These are phyloP conservation scores for Leccinum incarnatum DNA, from an alignment of 768 basidiomycete species.

Conservation along the genomic window DNA sequence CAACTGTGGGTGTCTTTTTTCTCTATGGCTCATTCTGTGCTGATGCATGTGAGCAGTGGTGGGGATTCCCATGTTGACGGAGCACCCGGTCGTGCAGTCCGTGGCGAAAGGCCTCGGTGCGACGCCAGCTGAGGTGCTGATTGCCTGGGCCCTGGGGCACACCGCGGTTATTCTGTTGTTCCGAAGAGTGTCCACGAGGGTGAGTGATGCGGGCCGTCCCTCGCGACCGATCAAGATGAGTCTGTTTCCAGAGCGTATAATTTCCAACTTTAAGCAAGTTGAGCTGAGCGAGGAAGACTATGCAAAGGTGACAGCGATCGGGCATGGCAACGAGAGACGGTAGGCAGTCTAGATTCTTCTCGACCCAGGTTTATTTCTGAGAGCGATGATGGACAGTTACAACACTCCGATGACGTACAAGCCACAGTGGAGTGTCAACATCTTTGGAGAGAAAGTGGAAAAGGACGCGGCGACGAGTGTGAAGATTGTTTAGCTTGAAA, in stretches of 20 bases:
- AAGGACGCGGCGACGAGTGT: constrained; percentile 31
- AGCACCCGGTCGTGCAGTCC: constrained; percentile 56
- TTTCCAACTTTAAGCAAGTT: constrained; percentile 77
- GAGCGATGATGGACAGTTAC: constrained; percentile 25
- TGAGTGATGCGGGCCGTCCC: constrained; percentile 17
- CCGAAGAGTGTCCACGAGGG: constrained; percentile 76
- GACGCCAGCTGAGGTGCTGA: constrained; percentile 75
- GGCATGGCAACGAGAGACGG: constrained; percentile 37
- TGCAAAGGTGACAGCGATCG: constrained; percentile 45
- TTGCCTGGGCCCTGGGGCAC: constrained; percentile 66
- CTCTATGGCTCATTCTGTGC: not conserved
- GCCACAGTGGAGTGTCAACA: constrained; percentile 67
- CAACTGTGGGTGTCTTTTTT: constrained; percentile 49
- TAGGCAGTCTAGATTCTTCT: constrained; percentile 5
- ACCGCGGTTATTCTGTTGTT: constrained; percentile 78
- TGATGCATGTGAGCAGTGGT: constrained; percentile 38
- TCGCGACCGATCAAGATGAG: not conserved
- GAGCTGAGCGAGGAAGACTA: constrained; percentile 65
- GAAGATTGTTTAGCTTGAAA: constrained; percentile 28
- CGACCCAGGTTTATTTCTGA: not conserved
- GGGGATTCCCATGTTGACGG: constrained; percentile 64
- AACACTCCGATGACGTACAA: constrained; percentile 63
- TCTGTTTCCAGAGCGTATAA: constrained; percentile 48
- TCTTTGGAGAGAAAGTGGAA: constrained; percentile 67
- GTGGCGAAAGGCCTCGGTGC: constrained; percentile 63